Base-by-base conservation (phyloP, 164 flowering plant genomes). In the Vitis cinerea region DNA sequence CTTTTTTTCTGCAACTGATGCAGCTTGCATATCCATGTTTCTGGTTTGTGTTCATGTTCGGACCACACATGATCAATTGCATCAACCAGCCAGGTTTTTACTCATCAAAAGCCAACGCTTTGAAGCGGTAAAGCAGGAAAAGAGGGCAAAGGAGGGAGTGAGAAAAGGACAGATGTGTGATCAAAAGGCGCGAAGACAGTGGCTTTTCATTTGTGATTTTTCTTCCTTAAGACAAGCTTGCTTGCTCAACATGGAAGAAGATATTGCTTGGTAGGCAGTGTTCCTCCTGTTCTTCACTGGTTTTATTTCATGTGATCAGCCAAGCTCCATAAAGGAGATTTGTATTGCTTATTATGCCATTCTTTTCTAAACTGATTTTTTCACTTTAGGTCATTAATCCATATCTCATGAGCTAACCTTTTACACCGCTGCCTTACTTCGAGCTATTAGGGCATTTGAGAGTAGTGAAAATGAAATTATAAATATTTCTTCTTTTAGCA, bases 41-140 rank as follows among this genome's bases (percentile, higher is more conserved):
- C 80, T 79, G 88, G 85, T 85, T 81, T 87, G 74, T 85, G 80
- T 79, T 87, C 50, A 68, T 82, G 71, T 78, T 82, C 50, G 89
- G 85, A 70, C 84, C 86, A 4, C 86, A 82, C 74, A 57, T 83
- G 65, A n/a, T 80, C 70, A 75, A 83, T 80, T 82, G 52, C 70
- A 59, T 74, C 68, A 75, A 80, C 63, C 90, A 92, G 96, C 98
- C 98, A 56, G 98, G 98, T 23, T 69, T 90, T 92, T 81, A 90
- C 98, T 74, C 90, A 96, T 57, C 89, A 81, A 56, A 84, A 76
- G 47, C 71, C 30, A 67, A 59, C 12, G 48, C 72, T 66, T 56
- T 67, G 71, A 83, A 37, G 44, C 7, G 4, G 44, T 6, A 37
- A 37, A 37, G 44, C 44, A 37, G 44, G 44, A 37, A 37, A 37